Evolutionary conservation across 129 eudicot genomes (phyloP).

Genomic region (Tanacetum coccineum): DNA sequence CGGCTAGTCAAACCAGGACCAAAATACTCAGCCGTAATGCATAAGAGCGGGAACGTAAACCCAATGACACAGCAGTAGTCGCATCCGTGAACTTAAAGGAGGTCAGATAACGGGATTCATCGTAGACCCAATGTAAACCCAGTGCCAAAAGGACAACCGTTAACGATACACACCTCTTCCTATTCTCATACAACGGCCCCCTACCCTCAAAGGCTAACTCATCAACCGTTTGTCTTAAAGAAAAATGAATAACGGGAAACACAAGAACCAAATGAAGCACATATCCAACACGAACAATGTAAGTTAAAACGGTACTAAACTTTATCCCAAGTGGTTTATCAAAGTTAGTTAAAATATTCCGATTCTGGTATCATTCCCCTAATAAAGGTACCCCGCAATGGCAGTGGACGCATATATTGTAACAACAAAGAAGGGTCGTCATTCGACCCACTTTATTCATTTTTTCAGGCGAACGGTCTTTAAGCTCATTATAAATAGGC

Average conservation of each 20-base stretch:
- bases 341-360: slow-evolving; percentile 79
- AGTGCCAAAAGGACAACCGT: slow-evolving; percentile 63
- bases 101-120: slow-evolving; percentile 97
- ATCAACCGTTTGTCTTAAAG: slow-evolving; percentile 81
- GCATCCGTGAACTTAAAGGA: slow-evolving; percentile 95
- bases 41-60: slow-evolving; percentile 90
- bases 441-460: slow-evolving; percentile 85
- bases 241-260: slow-evolving; percentile 90
- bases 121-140: slow-evolving; percentile 71
- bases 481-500: slow-evolving; percentile 95
- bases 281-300: slow-evolving; percentile 86
- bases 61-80: slow-evolving; percentile 92
- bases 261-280: slow-evolving; percentile 82
- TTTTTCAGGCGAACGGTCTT: slow-evolving; percentile 65
- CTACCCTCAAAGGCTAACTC: slow-evolving; percentile 57
- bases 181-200: slow-evolving; percentile 66
- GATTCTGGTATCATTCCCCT: slow-evolving; percentile 90
- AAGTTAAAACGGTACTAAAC: slow-evolving; percentile 67
- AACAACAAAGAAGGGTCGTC: slow-evolving; percentile 69
- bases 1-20: slow-evolving; percentile 45
- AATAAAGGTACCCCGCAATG: slow-evolving; percentile 81
- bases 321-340: slow-evolving; percentile 85
- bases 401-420: slow-evolving; percentile 81
- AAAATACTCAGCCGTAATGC: slow-evolving; percentile 70
- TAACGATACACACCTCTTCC: slow-evolving; percentile 62